Conservation (phyloP, 352 stramenopile genomes). For the Phytophthora hibernalis region DNA sequence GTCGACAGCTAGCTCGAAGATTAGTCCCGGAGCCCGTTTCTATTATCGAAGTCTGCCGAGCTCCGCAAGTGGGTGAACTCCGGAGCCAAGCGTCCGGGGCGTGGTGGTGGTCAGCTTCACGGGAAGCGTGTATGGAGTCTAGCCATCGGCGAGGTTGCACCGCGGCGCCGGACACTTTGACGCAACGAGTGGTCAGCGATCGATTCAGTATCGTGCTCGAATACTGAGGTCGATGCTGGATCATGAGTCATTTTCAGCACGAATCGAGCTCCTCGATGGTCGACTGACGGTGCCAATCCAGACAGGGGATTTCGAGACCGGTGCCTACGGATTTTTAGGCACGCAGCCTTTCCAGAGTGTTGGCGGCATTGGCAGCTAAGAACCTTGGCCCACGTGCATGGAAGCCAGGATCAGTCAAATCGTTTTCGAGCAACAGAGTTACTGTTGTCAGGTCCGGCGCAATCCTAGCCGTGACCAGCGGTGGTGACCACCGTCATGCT, state of each 20-base stretch:
- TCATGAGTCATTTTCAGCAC: not conserved
- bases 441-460: not conserved
- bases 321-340: not conserved
- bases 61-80: not conserved
- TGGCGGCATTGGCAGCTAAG: not conserved
- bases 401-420: not conserved
- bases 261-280: not conserved
- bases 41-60: slow-evolving; percentile 17
- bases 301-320: not conserved
- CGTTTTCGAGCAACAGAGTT: not conserved
- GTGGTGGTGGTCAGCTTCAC: slow-evolving; percentile 11
- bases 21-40: slow-evolving; percentile 29
- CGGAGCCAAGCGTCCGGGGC: not conserved
- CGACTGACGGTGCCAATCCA: not conserved
- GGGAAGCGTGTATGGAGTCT: not conserved
- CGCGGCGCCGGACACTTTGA: not conserved
- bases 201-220: not conserved
- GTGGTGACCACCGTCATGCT: too few species aligned
- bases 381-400: not conserved
- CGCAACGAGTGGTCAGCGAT: slow-evolving; percentile 3
- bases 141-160: slow-evolving; percentile 6
- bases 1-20: slow-evolving; percentile 21
- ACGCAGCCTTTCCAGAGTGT: slow-evolving; percentile 6
- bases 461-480: too few species aligned
- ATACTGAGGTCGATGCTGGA: not conserved